Percentiles rank a stretch among this genome's conserved stretches.
These are phyloP conservation scores for Fusarium citri DNA, from an alignment of 2,329 filamentous ascomycete genomes.

Conservation along the genomic window DNA sequence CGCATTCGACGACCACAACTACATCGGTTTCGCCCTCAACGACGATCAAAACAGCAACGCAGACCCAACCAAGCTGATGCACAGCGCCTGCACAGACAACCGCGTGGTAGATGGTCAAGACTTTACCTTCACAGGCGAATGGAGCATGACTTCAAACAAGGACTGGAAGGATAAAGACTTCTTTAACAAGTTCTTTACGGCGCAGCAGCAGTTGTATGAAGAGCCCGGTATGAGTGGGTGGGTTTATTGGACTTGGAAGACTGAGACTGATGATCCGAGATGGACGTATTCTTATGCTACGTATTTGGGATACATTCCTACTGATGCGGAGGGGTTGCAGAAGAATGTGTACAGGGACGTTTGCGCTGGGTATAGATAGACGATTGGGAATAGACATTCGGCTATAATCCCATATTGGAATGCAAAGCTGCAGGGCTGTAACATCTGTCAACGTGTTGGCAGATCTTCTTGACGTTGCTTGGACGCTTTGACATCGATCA, in stretches of 20 bases:
- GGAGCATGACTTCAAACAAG: constrained; percentile 31
- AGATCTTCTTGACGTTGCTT: too few relatives aligned
- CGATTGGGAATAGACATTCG: too few relatives aligned
- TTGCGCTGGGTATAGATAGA: constrained; percentile 18
- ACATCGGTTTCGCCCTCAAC: constrained; percentile 27
- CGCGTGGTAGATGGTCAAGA: constrained; percentile 24
- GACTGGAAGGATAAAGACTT: constrained; percentile 30
- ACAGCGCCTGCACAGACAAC: constrained; percentile 27
- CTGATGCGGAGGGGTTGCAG: constrained; percentile 27
- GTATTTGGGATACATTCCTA: constrained; percentile 22
- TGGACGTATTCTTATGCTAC: constrained; percentile 39
- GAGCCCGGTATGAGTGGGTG: constrained; percentile 32
- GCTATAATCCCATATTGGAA: too few relatives aligned
- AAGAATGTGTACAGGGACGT: constrained; percentile 36
- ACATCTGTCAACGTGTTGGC: too few relatives aligned
- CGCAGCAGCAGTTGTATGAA: constrained; percentile 37
- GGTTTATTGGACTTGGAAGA: constrained; percentile 40
- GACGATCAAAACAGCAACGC: not conserved
- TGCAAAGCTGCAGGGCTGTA: too few relatives aligned
- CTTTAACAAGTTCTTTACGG: constrained; percentile 34
- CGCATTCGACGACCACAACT: constrained; percentile 35
- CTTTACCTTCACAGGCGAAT: constrained; percentile 32
- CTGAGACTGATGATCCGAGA: constrained; percentile 27
- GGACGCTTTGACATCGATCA: too few relatives aligned
- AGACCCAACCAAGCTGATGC: constrained; percentile 22